Evolutionary conservation across 805 yeast species (phyloP), one percentile per base, ranked within the genome.

Genomic region (Cyberlindnera maritima): DNA sequence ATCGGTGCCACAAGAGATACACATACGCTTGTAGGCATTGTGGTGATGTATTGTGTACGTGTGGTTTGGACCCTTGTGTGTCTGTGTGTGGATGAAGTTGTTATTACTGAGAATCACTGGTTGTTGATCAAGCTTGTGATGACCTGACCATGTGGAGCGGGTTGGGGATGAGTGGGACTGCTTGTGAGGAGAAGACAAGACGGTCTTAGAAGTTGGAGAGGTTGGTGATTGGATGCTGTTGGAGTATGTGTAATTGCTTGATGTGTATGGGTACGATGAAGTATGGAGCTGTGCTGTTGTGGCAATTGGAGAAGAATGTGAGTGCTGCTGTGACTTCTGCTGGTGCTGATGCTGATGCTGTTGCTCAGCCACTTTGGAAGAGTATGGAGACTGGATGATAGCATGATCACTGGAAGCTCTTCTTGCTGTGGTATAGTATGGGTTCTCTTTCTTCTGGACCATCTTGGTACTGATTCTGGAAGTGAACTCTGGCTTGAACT

Each of bases 1-100:
- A 46, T 83, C 85, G 1, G 94, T 81, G 7, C 90, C 89, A 68
- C 99, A 92, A 6, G 97, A 88, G 25, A 92, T 82, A 63, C 99
- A 92, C 44, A 76, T 77, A 55, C 96, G 75, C 60, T 54, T 58
- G 42, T 41, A 44, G 13, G 54, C 50, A 39, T 52, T 53, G 35
- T 58, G 60, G 36, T 61, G 65, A 40, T 56, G 61, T 9, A 59
- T 55, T 36, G 65, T 59, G 50, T 58, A 59, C 20, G 63, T 53
- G 52, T 61, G 62, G 46, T 60, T 55, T 26, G 57, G 59, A 2
- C 61, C 60, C 44, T 57, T 57, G 43, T 59, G 61, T 37, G 54
- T 55, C 26, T 56, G 61, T 10, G 64, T 56, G 39, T 63, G 64
- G 26, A 60, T 53, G 44, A 60, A 53, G 13, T 54, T 49, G 32